Base-by-base conservation (phyloP, 2,329 filamentous ascomycete genomes). In the Eutypella sp. region DNA sequence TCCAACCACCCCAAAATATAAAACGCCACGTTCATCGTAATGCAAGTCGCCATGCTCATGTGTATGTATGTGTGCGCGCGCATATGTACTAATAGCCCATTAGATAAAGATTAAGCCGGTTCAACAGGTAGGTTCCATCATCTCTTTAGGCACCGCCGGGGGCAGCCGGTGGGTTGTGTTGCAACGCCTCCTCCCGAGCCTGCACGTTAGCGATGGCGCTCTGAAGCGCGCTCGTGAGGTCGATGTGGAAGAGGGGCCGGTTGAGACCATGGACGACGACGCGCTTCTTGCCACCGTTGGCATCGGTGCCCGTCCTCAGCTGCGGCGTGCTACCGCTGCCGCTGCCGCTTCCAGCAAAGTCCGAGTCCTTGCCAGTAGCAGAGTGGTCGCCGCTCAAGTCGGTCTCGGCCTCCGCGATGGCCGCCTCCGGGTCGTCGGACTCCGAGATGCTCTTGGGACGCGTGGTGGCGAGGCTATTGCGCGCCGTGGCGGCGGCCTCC, bases 191-290 rank as follows among this genome's bases (percentile, higher is more conserved):
- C 7, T 66, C 60, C 43, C 75, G 68, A 1, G 73, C 75, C 66
- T 89, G 80, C 0, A 88, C 78, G 55, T 95, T 95, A 24, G 84
- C 81, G 57, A 96, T 81, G 3, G 90, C 92, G 57, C 85, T 89
- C 66, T 96, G 88, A 56, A 97, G 68, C 6, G 93, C 93, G 59
- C 84, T 90, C 4, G 89, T 93, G 42, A 97, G 69, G 64, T 97
- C 93, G 44, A 96, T 81, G 63, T 99, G 93, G 78, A 99, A 97
- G 55, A 96, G 78, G 4, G 93, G 92, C 56, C 88, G 73, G 66
- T 95, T 93, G 51, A 95, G 71, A n/a, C 92, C 88, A 54, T 91
- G 85, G 15, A 97, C 83, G 4, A 88, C 77, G 2, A 86, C 84
- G 23, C 63, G 36, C 36, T 39, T 76, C 55, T 72, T 76, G 58